Evolutionary conservation across 2,329 filamentous ascomycete species (phyloP).

Genomic region (Fusarium musae): DNA sequence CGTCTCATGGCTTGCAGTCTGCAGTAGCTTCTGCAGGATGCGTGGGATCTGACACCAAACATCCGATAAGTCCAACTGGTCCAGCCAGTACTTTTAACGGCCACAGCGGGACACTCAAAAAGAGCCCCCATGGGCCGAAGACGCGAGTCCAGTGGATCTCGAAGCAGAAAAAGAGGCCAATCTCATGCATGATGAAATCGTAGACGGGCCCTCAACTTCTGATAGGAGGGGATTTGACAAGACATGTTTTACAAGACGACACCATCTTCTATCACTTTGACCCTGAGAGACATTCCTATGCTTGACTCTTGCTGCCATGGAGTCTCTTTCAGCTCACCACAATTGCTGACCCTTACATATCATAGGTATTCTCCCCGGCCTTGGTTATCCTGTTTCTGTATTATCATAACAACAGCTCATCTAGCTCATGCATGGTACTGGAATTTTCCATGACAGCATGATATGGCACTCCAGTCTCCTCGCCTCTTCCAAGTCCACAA

Average conservation of each 20-base stretch:
- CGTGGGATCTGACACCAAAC: slow-evolving; percentile 36
- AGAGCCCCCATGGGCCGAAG: slow-evolving; percentile 11
- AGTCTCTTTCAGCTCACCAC: slow-evolving; percentile 13
- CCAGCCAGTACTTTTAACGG: slow-evolving; percentile 30
- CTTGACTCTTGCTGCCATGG: slow-evolving; percentile 19
- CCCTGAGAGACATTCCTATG: slow-evolving; percentile 30
- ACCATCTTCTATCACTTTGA: slow-evolving; percentile 33
- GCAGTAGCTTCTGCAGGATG: slow-evolving; percentile 15
- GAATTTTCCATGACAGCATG: slow-evolving; percentile 25
- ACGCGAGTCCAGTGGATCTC: slow-evolving; percentile 28
- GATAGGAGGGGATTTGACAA: slow-evolving; percentile 36
- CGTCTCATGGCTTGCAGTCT: slow-evolving; percentile 39
- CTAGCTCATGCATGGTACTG: slow-evolving; percentile 4
- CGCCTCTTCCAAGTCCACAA: slow-evolving; percentile 21
- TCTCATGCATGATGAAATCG: slow-evolving; percentile 40
- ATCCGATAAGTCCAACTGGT: slow-evolving; percentile 33
- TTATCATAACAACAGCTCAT: not conserved
- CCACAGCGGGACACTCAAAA: slow-evolving; percentile 1
- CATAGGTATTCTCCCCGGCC: not conserved
- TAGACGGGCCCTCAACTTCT: slow-evolving; percentile 12
- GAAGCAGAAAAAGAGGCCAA: slow-evolving; percentile 13
- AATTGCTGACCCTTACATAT: slow-evolving; percentile 11
- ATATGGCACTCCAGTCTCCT: slow-evolving; percentile 1
- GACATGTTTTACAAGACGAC: slow-evolving; percentile 27
- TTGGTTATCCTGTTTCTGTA: not conserved